Conservation (phyloP, 2,329 filamentous ascomycete species). For the Ophiostoma australiae region DNA sequence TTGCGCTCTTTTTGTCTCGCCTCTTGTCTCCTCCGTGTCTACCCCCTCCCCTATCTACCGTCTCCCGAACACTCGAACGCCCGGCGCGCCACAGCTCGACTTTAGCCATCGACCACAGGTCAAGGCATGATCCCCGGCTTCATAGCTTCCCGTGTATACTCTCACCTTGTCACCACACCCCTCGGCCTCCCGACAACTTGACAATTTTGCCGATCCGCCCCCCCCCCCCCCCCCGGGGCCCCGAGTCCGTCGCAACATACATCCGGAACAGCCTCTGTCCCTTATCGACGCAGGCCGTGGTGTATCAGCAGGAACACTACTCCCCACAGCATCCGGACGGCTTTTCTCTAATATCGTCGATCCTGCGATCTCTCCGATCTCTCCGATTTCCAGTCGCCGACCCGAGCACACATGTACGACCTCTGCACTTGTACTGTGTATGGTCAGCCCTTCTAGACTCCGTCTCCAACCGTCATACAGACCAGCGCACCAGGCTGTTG, state of each 20-base stretch:
- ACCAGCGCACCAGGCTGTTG: not conserved
- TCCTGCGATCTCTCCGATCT: not conserved
- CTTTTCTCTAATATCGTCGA: not conserved
- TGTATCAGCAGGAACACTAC: not conserved
- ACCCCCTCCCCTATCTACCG: conserved; percentile 7
- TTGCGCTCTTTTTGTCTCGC: not conserved
- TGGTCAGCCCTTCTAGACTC: not conserved
- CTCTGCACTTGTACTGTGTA: not conserved
- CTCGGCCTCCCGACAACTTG: not conserved
- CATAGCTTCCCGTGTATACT: not conserved
- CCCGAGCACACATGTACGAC: not conserved
- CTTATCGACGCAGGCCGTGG: not conserved
- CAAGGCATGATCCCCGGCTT: not conserved
- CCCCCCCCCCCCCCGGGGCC: not conserved
- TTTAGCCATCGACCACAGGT: not conserved
- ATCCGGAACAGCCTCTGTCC: not conserved
- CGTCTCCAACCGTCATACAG: not conserved
- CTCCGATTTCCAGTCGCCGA: not conserved
- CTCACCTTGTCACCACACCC: not conserved
- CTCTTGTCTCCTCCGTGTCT: not conserved
- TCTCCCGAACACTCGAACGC: not conserved
- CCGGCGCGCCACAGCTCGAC: not conserved
- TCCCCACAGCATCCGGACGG: not conserved
- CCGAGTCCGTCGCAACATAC: not conserved
- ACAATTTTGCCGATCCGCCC: not conserved